phyloP scores from a whole-genome alignment of 148 eudicot genomes.

The Hydrangea macrophylla region DNA sequence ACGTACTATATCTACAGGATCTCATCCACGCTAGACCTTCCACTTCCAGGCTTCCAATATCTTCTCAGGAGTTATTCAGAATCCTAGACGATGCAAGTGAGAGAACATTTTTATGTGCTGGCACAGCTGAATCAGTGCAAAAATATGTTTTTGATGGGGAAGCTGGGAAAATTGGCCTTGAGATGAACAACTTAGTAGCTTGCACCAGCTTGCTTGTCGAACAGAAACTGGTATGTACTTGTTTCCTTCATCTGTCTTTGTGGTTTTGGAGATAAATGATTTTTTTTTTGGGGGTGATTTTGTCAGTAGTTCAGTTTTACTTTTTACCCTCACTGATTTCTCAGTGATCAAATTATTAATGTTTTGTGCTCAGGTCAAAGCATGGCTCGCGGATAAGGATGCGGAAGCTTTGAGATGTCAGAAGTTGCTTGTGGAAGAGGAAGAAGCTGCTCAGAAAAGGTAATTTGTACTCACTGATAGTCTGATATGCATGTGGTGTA shows the following conservation, averaged over 20 bases:
- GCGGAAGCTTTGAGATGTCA: constrained; percentile 94
- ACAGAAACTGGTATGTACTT: constrained; percentile 70
- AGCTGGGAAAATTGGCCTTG: constrained; percentile 72
- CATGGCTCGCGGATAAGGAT: constrained; percentile 92
- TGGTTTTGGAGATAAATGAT: no score
- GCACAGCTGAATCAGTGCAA: constrained; percentile 74
- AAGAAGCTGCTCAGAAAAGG: constrained; percentile 98
- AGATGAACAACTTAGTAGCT: constrained; percentile 82
- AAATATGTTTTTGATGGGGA: constrained; percentile 85
- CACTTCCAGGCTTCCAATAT: constrained; percentile 59
- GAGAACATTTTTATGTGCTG: constrained; percentile 90
- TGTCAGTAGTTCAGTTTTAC: background rate
- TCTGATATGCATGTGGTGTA: background rate
- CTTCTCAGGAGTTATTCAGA: constrained; percentile 65
- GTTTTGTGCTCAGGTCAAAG: constrained; percentile 58
- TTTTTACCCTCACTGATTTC: background rate
- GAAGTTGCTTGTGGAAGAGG: constrained; percentile 96
- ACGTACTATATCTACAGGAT: constrained; percentile 62
- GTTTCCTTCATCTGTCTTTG: background rate
- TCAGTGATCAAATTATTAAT: background rate
- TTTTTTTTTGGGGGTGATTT: no score
- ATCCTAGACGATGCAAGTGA: constrained; percentile 94
- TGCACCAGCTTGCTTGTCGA: constrained; percentile 87
- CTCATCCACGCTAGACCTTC: constrained; percentile 65
- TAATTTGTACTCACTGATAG: constrained; percentile 20